Evolutionary conservation across 495 filamentous ascomycete genomes (phyloP).

Genomic region (Elaphomyces granulatus): DNA sequence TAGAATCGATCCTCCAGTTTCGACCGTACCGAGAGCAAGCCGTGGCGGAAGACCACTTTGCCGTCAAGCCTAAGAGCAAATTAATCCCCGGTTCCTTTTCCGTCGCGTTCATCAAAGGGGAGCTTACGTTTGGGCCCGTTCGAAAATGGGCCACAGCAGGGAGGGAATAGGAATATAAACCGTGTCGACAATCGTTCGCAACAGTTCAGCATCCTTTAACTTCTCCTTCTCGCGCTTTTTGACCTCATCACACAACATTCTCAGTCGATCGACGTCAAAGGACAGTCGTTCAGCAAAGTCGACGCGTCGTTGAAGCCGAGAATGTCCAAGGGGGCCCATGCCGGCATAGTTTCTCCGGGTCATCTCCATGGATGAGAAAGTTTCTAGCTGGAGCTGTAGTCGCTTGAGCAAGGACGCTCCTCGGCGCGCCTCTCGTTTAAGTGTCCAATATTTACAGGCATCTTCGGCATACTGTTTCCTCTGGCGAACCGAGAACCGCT

Average conservation of each 20-base stretch:
- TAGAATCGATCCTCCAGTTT: slow-evolving; percentile 59
- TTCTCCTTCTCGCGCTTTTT: slow-evolving; percentile 61
- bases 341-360: slow-evolving; percentile 81
- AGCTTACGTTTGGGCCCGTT: slow-evolving; percentile 61
- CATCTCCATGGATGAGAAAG: slow-evolving; percentile 93
- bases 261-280: slow-evolving; percentile 59
- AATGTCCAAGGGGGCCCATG: slow-evolving; percentile 73
- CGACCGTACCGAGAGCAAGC: slow-evolving; percentile 45
- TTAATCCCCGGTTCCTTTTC: too few species aligned
- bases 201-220: slow-evolving; percentile 56
- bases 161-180: slow-evolving; percentile 81
- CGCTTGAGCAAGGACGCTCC: slow-evolving; percentile 86
- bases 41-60: slow-evolving; percentile 54
- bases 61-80: slow-evolving; percentile 46
- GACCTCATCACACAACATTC: slow-evolving; percentile 48
- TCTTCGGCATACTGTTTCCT: slow-evolving; percentile 84
- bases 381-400: slow-evolving; percentile 73
- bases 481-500: slow-evolving; percentile 67
- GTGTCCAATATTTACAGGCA: slow-evolving; percentile 91
- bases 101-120: too few species aligned
- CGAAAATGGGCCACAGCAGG: slow-evolving; percentile 63
- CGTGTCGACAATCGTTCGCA: slow-evolving; percentile 63
- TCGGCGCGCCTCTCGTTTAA: slow-evolving; percentile 84
- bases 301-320: slow-evolving; percentile 63
- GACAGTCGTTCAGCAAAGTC: slow-evolving; percentile 71